phyloP scores from a whole-genome alignment of 176 grass and related monocot genomes.

The Thinopyrum elongatum region DNA sequence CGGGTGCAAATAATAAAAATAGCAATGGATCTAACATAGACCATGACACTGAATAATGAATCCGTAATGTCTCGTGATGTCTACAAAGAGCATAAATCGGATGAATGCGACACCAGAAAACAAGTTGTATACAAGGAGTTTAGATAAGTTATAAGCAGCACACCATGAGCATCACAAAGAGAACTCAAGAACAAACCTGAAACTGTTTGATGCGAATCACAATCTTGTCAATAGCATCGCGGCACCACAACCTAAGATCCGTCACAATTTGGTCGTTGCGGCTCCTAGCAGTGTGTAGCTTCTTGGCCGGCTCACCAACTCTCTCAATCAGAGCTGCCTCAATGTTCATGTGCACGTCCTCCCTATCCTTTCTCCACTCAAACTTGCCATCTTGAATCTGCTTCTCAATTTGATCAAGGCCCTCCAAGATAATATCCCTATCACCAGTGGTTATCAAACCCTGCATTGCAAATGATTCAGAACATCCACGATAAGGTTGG shows the following conservation, averaged over 20 bases:
- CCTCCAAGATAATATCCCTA: conserved; percentile 73
- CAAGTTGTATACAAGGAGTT: not conserved
- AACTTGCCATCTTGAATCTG: conserved; percentile 83
- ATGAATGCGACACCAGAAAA: not conserved
- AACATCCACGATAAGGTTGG: not conserved
- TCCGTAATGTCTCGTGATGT: not conserved
- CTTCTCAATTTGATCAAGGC: conserved; percentile 84
- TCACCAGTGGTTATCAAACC: conserved; percentile 81
- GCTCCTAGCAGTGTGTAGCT: conserved; percentile 91
- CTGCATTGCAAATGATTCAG: conserved; percentile 50
- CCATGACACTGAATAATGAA: not conserved
- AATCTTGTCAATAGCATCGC: conserved; percentile 91
- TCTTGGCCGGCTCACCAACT: conserved; percentile 96
- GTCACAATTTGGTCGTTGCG: conserved; percentile 96
- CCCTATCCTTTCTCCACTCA: conserved; percentile 82
- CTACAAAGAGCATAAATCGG: not conserved
- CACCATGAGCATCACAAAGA: not conserved
- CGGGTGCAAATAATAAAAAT: not conserved
- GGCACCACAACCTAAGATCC: conserved; percentile 91
- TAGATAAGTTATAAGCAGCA: not conserved
- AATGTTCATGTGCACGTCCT: conserved; percentile 99
- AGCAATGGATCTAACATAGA: not conserved
- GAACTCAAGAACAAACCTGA: conserved; percentile 63
- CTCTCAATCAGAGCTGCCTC: conserved; percentile 88
- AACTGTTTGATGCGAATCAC: conserved; percentile 73